A percentile compares a stretch with the other conserved stretches of the same genome.
phyloP scores from a whole-genome alignment of 2,329 filamentous ascomycete genomes.

The Cladosporium halotolerans region DNA sequence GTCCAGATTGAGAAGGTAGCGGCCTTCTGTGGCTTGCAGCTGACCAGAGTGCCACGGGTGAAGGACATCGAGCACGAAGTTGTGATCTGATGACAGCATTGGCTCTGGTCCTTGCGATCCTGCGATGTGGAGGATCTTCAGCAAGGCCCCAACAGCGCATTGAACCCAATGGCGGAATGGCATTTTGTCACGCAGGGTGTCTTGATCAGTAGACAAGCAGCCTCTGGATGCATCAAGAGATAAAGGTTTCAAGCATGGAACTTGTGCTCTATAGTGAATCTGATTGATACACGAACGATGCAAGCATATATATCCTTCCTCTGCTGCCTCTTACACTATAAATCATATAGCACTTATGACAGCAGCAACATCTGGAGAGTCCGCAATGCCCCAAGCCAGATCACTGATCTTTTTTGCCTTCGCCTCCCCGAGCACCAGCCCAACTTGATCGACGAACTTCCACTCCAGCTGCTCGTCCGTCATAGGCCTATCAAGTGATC shows the following conservation, averaged over 20 bases:
- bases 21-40: conserved; percentile 28
- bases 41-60: conserved; percentile 34
- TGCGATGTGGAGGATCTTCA: too few species aligned
- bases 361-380: conserved; percentile 15
- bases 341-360: background rate
- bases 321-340: too few species aligned
- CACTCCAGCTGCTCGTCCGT: conserved; percentile 39
- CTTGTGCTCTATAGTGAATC: too few species aligned
- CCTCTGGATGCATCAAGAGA: too few species aligned
- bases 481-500: conserved; percentile 45
- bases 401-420: conserved; percentile 11
- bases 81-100: background rate
- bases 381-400: background rate
- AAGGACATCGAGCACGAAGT: conserved; percentile 39
- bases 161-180: too few species aligned
- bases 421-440: conserved; percentile 35
- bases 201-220: too few species aligned
- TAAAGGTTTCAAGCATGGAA: too few species aligned
- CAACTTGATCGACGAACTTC: conserved; percentile 47
- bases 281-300: too few species aligned
- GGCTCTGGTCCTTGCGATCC: too few species aligned
- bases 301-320: too few species aligned
- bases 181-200: too few species aligned
- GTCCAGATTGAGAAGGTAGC: conserved; percentile 34
- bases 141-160: too few species aligned